Conservation (phyloP, 2,329 filamentous ascomycete genomes). For the Mollisia scopiformis region DNA sequence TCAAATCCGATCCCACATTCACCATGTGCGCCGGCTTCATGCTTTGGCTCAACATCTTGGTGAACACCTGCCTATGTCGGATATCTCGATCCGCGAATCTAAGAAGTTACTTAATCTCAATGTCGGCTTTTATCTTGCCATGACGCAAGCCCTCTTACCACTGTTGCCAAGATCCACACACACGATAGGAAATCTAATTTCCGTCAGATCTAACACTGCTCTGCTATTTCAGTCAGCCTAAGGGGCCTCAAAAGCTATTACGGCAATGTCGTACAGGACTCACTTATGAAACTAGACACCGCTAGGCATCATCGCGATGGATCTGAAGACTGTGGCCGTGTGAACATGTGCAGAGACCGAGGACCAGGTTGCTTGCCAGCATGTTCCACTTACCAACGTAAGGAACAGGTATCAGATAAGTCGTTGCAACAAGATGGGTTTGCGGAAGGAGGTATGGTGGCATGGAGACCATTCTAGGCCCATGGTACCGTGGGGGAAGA, state of each 20-base stretch:
- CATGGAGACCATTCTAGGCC: conserved; percentile 17
- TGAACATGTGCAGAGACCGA: background rate
- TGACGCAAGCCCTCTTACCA: conserved; percentile 38
- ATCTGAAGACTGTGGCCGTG: conserved; percentile 25
- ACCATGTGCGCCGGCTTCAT: conserved; percentile 26
- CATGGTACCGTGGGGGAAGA: conserved; percentile 15
- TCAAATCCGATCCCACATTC: conserved; percentile 41
- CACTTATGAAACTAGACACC: conserved; percentile 24
- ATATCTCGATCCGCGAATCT: conserved; percentile 34
- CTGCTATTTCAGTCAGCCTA: conserved; percentile 23
- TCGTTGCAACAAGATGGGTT: conserved; percentile 2
- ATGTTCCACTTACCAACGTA: conserved; percentile 16
- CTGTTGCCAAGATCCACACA: conserved; percentile 37
- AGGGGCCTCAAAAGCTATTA: conserved; percentile 24
- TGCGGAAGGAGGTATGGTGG: conserved; percentile 7
- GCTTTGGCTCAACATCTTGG: conserved; percentile 41
- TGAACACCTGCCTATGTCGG: conserved; percentile 45
- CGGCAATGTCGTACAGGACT: conserved; percentile 22
- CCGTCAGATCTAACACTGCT: conserved; percentile 29
- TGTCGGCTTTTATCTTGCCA: conserved; percentile 34
- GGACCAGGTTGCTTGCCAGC: conserved; percentile 10
- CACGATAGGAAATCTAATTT: conserved; percentile 48
- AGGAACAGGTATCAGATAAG: conserved; percentile 17
- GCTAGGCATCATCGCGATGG: conserved; percentile 25
- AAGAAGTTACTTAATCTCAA: conserved; percentile 38